These are phyloP conservation scores for Rhizophora apiculata DNA, from an alignment of 345 rosid genomes.

Conservation along the genomic window DNA sequence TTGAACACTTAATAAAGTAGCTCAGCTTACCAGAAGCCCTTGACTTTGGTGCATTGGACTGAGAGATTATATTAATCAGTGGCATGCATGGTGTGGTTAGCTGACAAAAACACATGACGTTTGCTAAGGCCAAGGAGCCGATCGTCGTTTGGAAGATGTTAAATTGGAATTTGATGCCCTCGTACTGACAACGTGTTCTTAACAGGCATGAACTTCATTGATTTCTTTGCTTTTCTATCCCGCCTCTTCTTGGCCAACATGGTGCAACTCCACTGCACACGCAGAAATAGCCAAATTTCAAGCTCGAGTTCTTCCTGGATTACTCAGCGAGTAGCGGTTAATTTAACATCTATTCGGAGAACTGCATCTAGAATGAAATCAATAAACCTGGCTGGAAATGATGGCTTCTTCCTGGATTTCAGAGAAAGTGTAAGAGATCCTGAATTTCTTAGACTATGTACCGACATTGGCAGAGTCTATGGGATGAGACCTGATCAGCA, in stretches of 20 bases:
- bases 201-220: slow-evolving; percentile 86
- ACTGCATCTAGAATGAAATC: slow-evolving; percentile 51
- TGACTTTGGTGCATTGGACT: too few relatives aligned
- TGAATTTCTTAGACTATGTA: slow-evolving; percentile 45
- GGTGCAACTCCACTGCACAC: slow-evolving; percentile 34
- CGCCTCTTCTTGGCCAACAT: slow-evolving; percentile 55
- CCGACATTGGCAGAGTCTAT: slow-evolving; percentile 44
- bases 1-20: too few relatives aligned
- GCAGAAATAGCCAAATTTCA: slow-evolving; percentile 21
- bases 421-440: slow-evolving; percentile 44
- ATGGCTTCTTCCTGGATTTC: slow-evolving; percentile 38
- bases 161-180: not conserved
- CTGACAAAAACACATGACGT: not conserved
- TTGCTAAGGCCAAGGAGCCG: not conserved
- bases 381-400: slow-evolving; percentile 31
- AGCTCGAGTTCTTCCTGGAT: slow-evolving; percentile 30
- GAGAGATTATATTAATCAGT: not conserved
- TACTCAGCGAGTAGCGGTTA: slow-evolving; percentile 40
- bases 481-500: slow-evolving; percentile 41
- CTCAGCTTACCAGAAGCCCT: too few relatives aligned
- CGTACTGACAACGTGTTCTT: slow-evolving; percentile 7
- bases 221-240: slow-evolving; percentile 62
- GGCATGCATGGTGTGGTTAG: too few relatives aligned
- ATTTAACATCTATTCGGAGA: slow-evolving; percentile 46
- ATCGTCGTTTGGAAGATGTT: slow-evolving; percentile 7